Evolutionary conservation across 1,139 yeast genomes (phyloP).

Genomic region (Suhomyces panamericanus): DNA sequence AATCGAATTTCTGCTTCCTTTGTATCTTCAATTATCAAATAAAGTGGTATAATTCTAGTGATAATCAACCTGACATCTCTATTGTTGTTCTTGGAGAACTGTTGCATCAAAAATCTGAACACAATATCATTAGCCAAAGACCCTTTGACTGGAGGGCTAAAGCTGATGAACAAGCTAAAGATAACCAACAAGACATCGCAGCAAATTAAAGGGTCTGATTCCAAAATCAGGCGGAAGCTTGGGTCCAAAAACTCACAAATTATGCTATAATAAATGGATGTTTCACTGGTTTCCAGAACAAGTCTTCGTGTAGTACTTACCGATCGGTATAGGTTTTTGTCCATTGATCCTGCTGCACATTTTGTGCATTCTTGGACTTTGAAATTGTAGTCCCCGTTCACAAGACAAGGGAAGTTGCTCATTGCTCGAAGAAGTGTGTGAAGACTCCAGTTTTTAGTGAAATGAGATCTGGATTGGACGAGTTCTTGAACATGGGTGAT

Average conservation of each 20-base stretch:
- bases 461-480: neutral
- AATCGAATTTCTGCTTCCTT: constrained; percentile 37
- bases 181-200: constrained; percentile 48
- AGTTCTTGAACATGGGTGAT: constrained; percentile 20
- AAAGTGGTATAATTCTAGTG: constrained; percentile 48
- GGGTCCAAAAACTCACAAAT: constrained; percentile 21
- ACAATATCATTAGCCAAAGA: constrained; percentile 21
- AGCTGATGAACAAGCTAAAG: constrained; percentile 50
- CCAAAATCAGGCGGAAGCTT: constrained; percentile 10
- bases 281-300: constrained; percentile 24
- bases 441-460: constrained; percentile 13
- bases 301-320: constrained; percentile 26
- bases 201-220: constrained; percentile 28
- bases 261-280: constrained; percentile 26
- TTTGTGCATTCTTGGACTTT: constrained; percentile 34
- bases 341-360: constrained; percentile 38
- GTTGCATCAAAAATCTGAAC: constrained; percentile 25
- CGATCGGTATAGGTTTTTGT: constrained; percentile 24
- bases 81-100: constrained; percentile 29
- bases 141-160: constrained; percentile 12
- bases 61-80: constrained; percentile 56
- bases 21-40: constrained; percentile 37
- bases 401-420: constrained; percentile 46
- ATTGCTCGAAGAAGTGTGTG: constrained; percentile 40
- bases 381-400: constrained; percentile 33